Evolutionary conservation across 352 stramenopile species (phyloP), one percentile per base, ranked within the genome.

Genomic region (Phytophthora megakarya): DNA sequence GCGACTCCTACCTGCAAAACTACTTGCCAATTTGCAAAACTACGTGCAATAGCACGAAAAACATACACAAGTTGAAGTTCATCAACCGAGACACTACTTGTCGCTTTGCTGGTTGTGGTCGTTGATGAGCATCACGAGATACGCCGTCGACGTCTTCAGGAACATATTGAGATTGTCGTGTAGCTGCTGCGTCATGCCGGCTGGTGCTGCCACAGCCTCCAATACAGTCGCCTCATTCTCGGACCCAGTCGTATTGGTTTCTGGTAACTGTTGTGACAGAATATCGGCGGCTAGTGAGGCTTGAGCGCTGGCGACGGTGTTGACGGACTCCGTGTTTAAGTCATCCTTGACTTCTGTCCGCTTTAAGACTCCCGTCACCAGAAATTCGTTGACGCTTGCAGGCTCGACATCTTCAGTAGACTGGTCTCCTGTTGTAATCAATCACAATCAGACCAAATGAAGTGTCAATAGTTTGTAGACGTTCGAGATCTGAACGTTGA

Each of bases 91-190:
- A 21, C 15, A 2, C 47, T 56, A 72, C 12, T 54, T 21, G 2
- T 45, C 38, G 49, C 15, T 45, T 19, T 33, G 33, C 44, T 67
- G 26, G 43, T 67, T 75, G 51, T 59, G 68, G 30, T 76, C 61
- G 37, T 60, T 58, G 25, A 76, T 70, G 11, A 61, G 47, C 57
- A 76, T 76, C 52, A 65, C 47, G 19, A 76, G 55, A 52, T 76
- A 76, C 42, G 63, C 53, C 30, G 68, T 76, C 9, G 68, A 57
- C 5, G 68, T 76, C 48, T 76, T 76, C 63, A 76, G 44, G 49
- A 76, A 76, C 48, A 59, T 61, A 44, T 73, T 73, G 22, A 76
- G 18, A 57, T 73, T 76, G 37, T 73, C 57, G 28, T 54, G 47
- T 11, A 73, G 37, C 23, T 73, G 58, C 23, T 61, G 23, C 18